Evolutionary conservation across 495 filamentous ascomycete genomes (phyloP).

Genomic region (Podospora pseudoanserina): DNA sequence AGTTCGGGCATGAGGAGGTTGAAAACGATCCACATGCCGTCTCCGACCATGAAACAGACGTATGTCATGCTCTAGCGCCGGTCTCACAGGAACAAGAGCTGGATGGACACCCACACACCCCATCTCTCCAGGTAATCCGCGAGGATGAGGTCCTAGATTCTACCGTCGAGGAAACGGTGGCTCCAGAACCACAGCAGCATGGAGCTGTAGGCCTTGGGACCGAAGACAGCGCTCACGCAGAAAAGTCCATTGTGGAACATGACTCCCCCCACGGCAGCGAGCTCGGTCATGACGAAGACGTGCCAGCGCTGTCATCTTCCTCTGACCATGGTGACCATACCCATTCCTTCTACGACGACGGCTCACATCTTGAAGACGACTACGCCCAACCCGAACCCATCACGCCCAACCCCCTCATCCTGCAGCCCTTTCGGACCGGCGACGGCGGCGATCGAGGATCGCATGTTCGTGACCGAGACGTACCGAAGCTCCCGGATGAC

Average conservation of each 20-base stretch:
- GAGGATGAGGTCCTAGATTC: not conserved
- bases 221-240: not conserved
- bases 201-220: not conserved
- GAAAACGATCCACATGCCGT: not conserved
- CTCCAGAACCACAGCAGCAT: not conserved
- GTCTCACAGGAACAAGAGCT: not conserved
- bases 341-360: not conserved
- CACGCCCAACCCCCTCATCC: not conserved
- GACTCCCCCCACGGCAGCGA: not conserved
- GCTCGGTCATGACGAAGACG: not conserved
- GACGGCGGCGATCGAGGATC: not conserved
- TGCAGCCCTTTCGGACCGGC: constrained; percentile 8
- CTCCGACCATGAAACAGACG: too few relatives aligned
- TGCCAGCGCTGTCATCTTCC: not conserved
- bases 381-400: not conserved
- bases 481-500: constrained; percentile 5
- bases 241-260: not conserved
- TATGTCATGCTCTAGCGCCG: too few relatives aligned
- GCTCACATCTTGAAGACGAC: not conserved
- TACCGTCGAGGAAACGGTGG: not conserved
- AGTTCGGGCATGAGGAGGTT: not conserved
- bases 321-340: not conserved
- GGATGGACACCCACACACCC: not conserved
- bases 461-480: constrained; percentile 5
- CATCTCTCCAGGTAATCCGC: not conserved